Base-by-base conservation (phyloP, 2,329 filamentous ascomycete species). In the Macrophomina phaseolina region DNA sequence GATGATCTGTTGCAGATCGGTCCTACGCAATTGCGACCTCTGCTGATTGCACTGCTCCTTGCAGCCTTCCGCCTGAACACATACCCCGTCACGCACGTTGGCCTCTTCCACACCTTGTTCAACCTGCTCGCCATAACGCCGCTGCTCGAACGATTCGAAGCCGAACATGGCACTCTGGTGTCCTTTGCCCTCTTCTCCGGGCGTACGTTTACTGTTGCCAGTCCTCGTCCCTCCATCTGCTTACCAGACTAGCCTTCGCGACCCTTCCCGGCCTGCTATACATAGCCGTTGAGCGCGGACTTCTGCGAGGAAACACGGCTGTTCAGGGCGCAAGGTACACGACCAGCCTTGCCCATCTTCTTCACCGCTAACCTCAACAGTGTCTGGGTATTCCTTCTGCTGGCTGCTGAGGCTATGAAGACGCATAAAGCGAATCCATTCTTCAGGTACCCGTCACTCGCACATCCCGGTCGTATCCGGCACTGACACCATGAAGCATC, bases 31-130 rank as follows among this genome's bases (percentile, higher is more conserved):
- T 67, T 60, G 38, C n/a, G 46, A 42, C 42, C 30, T 56, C 23
- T 5, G 30, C 65, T 52, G 28, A 62, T 30, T 12, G 67, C 53
- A 14, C 14, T 49, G 14, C 34, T 28, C 53, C 45, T 28, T 61
- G 63, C 77, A 97, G 94, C 97, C 82, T 94, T 97, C 80, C 90
- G 95, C 68, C 85, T 97, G 42, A 97, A 97, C 76, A 96, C 94
- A 0, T 99, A 93, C 75, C 93, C 94, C 0, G 83, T 99, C 66
- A 89, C 97, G 68, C 95, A 99, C 77, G 79, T 88, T 52, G 91
- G 90, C 73, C 85, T 96, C 76, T 83, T 97, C 72, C 95, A 98
- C 79, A 85, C 90, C 68, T 74, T 94, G 64, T 82, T 96, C 75
- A 97, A 98, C 79, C 78, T 93, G 30, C 63, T 96, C 69, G 91